These are phyloP conservation scores for Byssochlamys sp. DNA, from an alignment of 2,329 filamentous ascomycete species.

Conservation along the genomic window DNA sequence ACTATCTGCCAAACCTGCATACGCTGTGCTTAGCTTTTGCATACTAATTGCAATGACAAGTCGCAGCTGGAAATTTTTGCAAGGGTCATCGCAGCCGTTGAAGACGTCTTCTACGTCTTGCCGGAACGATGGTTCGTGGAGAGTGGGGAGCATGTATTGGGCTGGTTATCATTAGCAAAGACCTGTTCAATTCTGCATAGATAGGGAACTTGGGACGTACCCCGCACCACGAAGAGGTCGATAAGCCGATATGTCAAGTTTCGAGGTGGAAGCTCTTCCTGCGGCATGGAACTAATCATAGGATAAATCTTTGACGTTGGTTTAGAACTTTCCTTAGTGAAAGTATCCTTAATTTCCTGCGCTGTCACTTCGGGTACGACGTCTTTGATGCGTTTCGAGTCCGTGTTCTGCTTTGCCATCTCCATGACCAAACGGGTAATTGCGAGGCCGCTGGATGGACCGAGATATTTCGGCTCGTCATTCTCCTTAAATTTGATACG, in stretches of 20 bases:
- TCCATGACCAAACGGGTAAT: constrained; percentile 95
- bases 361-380: constrained; percentile 69
- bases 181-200: neutral
- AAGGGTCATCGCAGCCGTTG: constrained; percentile 62
- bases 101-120: constrained; percentile 74
- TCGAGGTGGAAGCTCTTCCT: constrained; percentile 62
- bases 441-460: constrained; percentile 87
- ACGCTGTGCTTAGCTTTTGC: constrained; percentile 80
- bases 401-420: constrained; percentile 84
- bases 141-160: constrained; percentile 74
- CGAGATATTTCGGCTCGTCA: constrained; percentile 82
- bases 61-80: constrained; percentile 76
- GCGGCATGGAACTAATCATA: constrained; percentile 75
- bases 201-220: constrained; percentile 35
- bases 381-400: constrained; percentile 82
- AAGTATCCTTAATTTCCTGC: constrained; percentile 59
- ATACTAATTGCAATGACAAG: constrained; percentile 92
- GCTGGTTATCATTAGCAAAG: constrained; percentile 43
- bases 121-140: constrained; percentile 74
- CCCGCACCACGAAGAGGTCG: constrained; percentile 76
- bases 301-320: constrained; percentile 75
- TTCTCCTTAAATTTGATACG: constrained; percentile 74
- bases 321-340: constrained; percentile 55
- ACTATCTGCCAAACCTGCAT: constrained; percentile 86
- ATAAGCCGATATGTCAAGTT: constrained; percentile 68